Percentiles rank a stretch among this genome's conserved stretches.
These are phyloP conservation scores for Cynara cardunculus DNA, from an alignment of 129 eudicot genomes.

Conservation along the genomic window DNA sequence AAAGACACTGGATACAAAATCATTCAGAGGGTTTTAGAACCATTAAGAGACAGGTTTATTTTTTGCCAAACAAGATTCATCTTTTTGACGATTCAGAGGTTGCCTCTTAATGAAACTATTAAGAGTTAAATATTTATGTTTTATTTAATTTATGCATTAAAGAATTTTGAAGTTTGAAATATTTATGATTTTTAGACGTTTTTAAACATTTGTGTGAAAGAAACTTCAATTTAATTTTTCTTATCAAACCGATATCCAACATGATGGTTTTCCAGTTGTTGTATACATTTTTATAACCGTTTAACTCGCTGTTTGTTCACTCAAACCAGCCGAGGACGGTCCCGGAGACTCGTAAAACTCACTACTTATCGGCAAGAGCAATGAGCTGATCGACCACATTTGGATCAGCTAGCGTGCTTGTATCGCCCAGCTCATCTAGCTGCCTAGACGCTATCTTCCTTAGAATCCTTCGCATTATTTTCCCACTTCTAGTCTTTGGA, in stretches of 20 bases:
- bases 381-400: conserved; percentile 85
- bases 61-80: no score
- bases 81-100: no score
- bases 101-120: no score
- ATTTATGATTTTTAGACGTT: background rate
- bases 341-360: background rate
- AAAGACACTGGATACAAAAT: no score
- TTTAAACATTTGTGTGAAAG: background rate
- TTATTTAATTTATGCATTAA: no score
- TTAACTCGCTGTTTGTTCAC: background rate
- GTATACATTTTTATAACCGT: background rate
- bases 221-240: background rate
- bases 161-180: no score
- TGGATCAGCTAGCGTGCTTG: conserved; percentile 93
- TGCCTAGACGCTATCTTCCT: conserved; percentile 92
- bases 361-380: conserved; percentile 52
- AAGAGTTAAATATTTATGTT: no score
- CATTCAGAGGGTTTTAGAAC: no score
- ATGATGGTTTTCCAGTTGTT: conserved; percentile 6
- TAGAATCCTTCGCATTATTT: conserved; percentile 90
- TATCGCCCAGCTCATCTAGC: conserved; percentile 93
- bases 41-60: no score
- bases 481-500: conserved; percentile 96
- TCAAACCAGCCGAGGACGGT: background rate
- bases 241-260: conserved; percentile 7